Base-by-base conservation (phyloP, 352 stramenopile genomes). In the Phytophthora idaei region DNA sequence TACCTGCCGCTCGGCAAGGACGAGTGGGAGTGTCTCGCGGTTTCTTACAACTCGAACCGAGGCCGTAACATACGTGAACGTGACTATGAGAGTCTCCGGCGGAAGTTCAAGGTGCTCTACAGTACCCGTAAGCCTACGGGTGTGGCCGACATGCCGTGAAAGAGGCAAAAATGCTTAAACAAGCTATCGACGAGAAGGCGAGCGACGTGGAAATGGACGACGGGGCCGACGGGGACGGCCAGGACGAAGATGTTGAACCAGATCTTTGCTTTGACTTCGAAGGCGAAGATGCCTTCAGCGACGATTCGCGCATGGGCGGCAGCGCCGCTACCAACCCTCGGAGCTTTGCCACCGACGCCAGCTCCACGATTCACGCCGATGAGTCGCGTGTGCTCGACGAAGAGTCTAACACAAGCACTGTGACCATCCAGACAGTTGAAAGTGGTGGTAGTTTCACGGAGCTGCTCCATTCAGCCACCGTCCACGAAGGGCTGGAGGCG, bases 121-220 rank as follows among this genome's bases (percentile, higher is more conserved):
- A 27, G 28, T 14, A 10, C 47, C 15, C 28, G 47, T n/a, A 54
- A 42, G 29, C 47, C 2, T 1, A 54, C 47, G 28, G 47, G 47
- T 14, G 29, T 54, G 5, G 28, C 47, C 1, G 47, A 54, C 4
- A 54, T 54, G 15, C 25, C 36, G 12, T 50, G 0, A 41, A 49
- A 17, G 14, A 29, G 14, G 27, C 1, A 36, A n/a, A n/a, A n/a
- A n/a, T n/a, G n/a, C n/a, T n/a, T n/a, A n/a, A n/a, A n/a, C n/a
- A n/a, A n/a, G n/a, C 21, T 2, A 31, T 49, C 5, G 39, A 59
- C 15, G 25, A 50, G 3, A 59, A 42, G 14, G 37, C 52, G 0
- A 50, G 45, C 37, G 37, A 54, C 17, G 21, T 54, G 5, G 55
- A 48, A 1, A 48, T 62, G 44, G 31, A 54, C 21, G 55, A 62